Evolutionary conservation across 768 basidiomycete species (phyloP).

Genomic region (Macrocybe gigantea): DNA sequence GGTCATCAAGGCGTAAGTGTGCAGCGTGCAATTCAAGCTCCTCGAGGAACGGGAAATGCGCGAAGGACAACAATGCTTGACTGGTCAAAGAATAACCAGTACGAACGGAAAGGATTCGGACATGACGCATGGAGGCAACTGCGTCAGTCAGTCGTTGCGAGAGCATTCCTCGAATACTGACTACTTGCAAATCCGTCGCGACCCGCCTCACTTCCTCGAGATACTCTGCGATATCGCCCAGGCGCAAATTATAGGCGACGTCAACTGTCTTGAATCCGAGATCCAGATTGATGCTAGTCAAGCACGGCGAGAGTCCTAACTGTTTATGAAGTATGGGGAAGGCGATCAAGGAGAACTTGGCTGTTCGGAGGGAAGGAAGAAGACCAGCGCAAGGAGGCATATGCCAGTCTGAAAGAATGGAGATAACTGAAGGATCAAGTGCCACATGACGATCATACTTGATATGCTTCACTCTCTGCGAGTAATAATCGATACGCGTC

Average conservation of each 20-base stretch:
- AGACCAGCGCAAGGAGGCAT: slow-evolving; percentile 2
- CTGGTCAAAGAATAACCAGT: slow-evolving; percentile 30
- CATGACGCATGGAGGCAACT: slow-evolving; percentile 24
- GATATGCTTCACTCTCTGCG: slow-evolving; percentile 30
- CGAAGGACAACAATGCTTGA: slow-evolving; percentile 29
- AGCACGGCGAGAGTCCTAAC: background rate
- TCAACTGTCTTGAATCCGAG: slow-evolving; percentile 25
- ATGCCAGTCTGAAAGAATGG: background rate
- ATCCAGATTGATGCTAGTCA: slow-evolving; percentile 29
- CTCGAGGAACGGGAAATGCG: slow-evolving; percentile 27
- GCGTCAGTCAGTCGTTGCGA: slow-evolving; percentile 21
- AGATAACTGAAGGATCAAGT: slow-evolving; percentile 13
- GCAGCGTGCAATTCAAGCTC: slow-evolving; percentile 40
- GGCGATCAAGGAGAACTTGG: background rate
- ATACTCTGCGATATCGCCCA: slow-evolving; percentile 14
- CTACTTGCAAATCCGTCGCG: slow-evolving; percentile 22
- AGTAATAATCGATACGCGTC: slow-evolving; percentile 24
- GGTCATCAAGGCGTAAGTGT: slow-evolving; percentile 22
- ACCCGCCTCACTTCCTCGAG: slow-evolving; percentile 21
- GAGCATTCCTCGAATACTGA: slow-evolving; percentile 34
- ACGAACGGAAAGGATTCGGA: slow-evolving; percentile 33
- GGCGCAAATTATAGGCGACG: slow-evolving; percentile 28
- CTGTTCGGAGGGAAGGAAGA: slow-evolving; percentile 12
- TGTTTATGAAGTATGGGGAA: background rate
- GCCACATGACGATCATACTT: slow-evolving; percentile 20